Percentiles rank a stretch among this genome's conserved stretches.
Evolutionary conservation across 345 rosid genomes (phyloP).

Genomic region (Litchi chinensis): DNA sequence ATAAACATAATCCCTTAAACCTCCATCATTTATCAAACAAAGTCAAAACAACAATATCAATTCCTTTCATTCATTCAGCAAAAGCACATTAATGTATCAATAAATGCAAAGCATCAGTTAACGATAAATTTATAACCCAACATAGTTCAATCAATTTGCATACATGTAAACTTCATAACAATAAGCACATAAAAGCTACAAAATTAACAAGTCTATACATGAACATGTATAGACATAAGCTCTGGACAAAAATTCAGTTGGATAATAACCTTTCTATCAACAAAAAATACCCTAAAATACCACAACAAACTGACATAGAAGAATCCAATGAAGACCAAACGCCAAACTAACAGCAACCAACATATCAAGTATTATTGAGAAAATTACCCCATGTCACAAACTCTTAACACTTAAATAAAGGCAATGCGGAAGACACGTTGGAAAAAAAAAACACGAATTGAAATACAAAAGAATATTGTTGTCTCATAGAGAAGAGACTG

Average conservation of each 20-base stretch:
- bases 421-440: neutral
- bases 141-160: neutral
- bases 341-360: neutral
- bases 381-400: neutral
- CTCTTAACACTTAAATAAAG: neutral
- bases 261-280: neutral
- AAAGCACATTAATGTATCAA: neutral
- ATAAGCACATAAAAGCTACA: neutral
- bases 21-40: neutral
- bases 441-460: neutral
- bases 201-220: neutral
- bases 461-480: neutral
- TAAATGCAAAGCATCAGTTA: neutral
- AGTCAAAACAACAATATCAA: neutral
- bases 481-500: no score
- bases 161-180: neutral
- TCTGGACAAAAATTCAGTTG: neutral
- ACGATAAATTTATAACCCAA: neutral
- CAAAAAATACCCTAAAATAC: neutral
- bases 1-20: conserved; percentile 5
- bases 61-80: neutral
- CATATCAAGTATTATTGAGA: neutral
- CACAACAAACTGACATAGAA: neutral
- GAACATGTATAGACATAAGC: neutral
- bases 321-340: neutral